These are phyloP conservation scores for Talaromyces funiculosus DNA, from an alignment of 2,329 filamentous ascomycete genomes.

Conservation along the genomic window DNA sequence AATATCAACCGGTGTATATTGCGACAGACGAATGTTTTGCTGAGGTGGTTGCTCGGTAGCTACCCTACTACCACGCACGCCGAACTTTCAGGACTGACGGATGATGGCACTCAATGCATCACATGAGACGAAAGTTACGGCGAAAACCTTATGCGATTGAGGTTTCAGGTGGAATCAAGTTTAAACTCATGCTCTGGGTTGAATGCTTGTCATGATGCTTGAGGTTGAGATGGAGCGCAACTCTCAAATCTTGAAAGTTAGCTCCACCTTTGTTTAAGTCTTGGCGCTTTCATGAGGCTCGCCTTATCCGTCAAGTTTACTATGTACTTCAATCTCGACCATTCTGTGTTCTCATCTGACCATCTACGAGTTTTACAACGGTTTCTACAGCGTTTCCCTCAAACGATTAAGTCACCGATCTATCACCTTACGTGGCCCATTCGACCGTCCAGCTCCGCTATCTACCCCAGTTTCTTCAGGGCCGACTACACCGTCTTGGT, in stretches of 20 bases:
- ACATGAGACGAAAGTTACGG: neutral
- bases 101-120: conserved; percentile 4
- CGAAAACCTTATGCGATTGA: neutral
- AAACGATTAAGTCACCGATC: no score
- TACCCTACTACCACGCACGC: neutral
- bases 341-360: neutral
- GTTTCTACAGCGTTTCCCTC: no score
- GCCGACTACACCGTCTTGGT: neutral
- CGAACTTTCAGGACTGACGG: conserved; percentile 2
- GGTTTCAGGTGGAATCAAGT: neutral
- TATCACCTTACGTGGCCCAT: no score
- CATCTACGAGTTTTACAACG: no score
- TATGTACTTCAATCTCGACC: neutral
- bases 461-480: neutral
- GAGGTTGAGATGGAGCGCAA: neutral
- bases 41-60: neutral
- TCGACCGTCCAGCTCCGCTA: no score
- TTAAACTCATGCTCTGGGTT: neutral
- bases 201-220: neutral
- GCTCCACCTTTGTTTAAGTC: neutral
- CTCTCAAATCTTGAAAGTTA: neutral
- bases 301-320: neutral
- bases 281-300: neutral
- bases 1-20: neutral
- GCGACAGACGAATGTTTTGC: neutral